A percentile compares a stretch with the other conserved stretches of the same genome.
These are phyloP conservation scores for Phoma sp. DNA, from an alignment of 2,329 filamentous ascomycete species.

Conservation along the genomic window DNA sequence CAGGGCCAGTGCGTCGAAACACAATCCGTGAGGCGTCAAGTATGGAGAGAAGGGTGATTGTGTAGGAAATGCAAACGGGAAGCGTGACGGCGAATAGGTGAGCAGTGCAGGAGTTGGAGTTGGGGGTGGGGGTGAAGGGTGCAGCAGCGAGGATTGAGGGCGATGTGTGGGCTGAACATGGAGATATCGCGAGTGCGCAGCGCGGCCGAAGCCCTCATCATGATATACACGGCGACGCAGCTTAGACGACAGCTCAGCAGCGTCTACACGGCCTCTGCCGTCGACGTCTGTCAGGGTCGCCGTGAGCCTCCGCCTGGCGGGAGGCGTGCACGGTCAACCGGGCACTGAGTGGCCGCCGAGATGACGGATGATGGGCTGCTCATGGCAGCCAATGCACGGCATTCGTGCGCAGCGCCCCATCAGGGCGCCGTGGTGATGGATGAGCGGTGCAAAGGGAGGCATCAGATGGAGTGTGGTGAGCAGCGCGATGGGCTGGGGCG, in stretches of 20 bases:
- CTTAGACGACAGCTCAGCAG: constrained; percentile 31
- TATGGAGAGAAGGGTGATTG: constrained; percentile 24
- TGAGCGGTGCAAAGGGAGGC: constrained; percentile 35
- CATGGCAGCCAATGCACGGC: constrained; percentile 38
- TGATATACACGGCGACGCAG: constrained; percentile 35
- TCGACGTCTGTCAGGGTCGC: constrained; percentile 32
- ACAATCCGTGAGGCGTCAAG: constrained; percentile 39
- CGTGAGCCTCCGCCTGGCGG: constrained; percentile 29
- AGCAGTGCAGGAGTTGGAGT: constrained; percentile 18
- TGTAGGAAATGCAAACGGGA: constrained; percentile 35
- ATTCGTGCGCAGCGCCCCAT: constrained; percentile 33
- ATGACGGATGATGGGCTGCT: constrained; percentile 28
- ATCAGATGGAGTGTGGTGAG: constrained; percentile 44
- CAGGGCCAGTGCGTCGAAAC: constrained; percentile 48
- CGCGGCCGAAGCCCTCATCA: constrained; percentile 34
- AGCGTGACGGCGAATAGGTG: constrained; percentile 15
- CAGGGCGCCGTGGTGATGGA: constrained; percentile 26
- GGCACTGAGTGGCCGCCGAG: constrained; percentile 28
- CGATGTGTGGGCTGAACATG: constrained; percentile 6
- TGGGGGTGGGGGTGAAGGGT: constrained; percentile 12
- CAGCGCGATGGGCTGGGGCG: constrained; percentile 15
- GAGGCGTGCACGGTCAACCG: constrained; percentile 20
- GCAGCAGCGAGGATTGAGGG: constrained; percentile 14
- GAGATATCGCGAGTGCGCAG: constrained; percentile 21
- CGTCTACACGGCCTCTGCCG: constrained; percentile 26